Percentiles rank a stretch among this genome's conserved stretches.
Conservation (phyloP, 75 land plant species). For the Isoetes taiwanensis region DNA sequence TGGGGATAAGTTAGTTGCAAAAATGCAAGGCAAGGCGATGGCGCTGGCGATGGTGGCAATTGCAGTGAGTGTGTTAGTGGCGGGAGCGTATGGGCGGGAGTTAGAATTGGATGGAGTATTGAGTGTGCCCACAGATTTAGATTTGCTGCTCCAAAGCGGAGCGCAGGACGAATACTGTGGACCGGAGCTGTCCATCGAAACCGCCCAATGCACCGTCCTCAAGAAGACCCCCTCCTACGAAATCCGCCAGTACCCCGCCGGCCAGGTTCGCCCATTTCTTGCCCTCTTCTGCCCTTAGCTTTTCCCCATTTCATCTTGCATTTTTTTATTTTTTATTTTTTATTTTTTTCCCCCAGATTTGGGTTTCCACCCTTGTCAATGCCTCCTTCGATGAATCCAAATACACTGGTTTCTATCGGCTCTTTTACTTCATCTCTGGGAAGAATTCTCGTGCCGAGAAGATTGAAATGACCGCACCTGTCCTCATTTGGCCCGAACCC, state of each 20-base stretch:
- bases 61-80: no score
- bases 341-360: no score
- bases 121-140: no score
- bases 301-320: no score
- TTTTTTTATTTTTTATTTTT: no score
- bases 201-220: constrained; percentile 13
- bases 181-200: constrained; percentile 19
- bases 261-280: constrained; percentile 8
- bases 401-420: constrained; percentile 15
- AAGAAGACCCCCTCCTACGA: constrained; percentile 9
- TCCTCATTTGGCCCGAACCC: constrained; percentile 11
- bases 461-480: constrained; percentile 29
- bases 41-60: no score
- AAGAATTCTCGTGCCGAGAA: constrained; percentile 11
- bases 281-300: background rate
- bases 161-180: constrained; percentile 6
- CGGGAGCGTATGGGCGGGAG: no score
- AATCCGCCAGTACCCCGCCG: constrained; percentile 21
- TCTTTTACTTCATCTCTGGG: constrained; percentile 24
- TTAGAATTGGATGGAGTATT: no score
- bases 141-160: no score
- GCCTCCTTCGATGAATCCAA: constrained; percentile 8
- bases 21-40: no score
- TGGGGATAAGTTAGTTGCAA: no score
- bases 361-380: constrained; percentile 20